These are phyloP conservation scores for Citrullus amarus DNA, from an alignment of 306 rosid species.

Conservation along the genomic window DNA sequence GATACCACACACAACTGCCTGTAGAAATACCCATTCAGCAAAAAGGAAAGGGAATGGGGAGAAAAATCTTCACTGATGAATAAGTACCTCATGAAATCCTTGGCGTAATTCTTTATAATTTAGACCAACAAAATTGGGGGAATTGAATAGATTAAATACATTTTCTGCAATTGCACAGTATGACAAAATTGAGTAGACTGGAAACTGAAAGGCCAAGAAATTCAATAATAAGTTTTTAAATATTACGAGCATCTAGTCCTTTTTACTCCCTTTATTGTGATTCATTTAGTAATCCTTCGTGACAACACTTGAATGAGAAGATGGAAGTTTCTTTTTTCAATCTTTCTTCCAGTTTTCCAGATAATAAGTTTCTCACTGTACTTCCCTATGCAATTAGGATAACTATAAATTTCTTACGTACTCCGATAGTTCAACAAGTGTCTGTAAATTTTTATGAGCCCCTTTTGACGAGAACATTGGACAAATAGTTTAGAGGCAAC, in stretches of 20 bases:
- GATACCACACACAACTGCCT: slow-evolving; percentile 87
- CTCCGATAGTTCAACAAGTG: slow-evolving; percentile 91
- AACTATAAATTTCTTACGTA: slow-evolving; percentile 16
- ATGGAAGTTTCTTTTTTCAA: background rate
- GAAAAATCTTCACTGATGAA: background rate
- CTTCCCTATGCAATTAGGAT: background rate
- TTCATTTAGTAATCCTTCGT: background rate
- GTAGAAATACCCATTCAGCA: slow-evolving; percentile 27
- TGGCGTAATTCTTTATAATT: slow-evolving; percentile 54
- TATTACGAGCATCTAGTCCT: background rate
- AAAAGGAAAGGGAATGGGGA: background rate
- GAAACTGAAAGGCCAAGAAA: background rate
- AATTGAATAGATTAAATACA: slow-evolving; percentile 67
- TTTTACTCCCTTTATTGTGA: background rate
- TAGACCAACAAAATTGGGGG: slow-evolving; percentile 53
- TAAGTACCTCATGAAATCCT: slow-evolving; percentile 55
- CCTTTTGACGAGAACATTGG: slow-evolving; percentile 97
- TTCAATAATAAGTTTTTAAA: background rate
- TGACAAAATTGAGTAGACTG: slow-evolving; percentile 1
- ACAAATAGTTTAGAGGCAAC: slow-evolving; percentile 91
- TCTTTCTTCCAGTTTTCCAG: background rate
- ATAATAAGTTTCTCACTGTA: background rate
- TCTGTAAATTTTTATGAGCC: slow-evolving; percentile 88
- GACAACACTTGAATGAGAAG: background rate
- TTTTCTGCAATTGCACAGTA: slow-evolving; percentile 52